A percentile compares a stretch with the other conserved stretches of the same genome.
Conservation (phyloP, 2,329 filamentous ascomycete species). For the Monosporascus sp. region DNA sequence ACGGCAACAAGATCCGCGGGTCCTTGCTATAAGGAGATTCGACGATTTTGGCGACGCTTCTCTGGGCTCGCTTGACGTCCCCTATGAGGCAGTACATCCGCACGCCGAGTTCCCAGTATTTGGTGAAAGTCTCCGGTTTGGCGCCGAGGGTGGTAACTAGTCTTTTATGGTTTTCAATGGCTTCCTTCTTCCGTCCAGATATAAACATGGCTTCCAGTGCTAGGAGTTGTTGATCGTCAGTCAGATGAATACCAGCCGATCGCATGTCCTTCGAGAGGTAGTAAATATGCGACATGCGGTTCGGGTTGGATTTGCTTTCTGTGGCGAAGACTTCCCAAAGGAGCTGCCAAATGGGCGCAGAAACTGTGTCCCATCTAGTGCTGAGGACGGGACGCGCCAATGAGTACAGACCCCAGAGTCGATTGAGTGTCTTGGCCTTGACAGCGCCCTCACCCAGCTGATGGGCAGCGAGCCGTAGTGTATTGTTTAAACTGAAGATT, state of each 20-base stretch:
- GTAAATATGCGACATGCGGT: slow-evolving; percentile 57
- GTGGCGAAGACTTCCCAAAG: slow-evolving; percentile 60
- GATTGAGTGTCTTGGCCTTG: slow-evolving; percentile 11
- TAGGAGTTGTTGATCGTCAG: slow-evolving; percentile 54
- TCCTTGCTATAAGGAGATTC: slow-evolving; percentile 39
- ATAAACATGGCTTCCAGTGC: slow-evolving; percentile 65
- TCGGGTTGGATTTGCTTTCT: slow-evolving; percentile 41
- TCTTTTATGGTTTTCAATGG: slow-evolving; percentile 59
- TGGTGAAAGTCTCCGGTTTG: slow-evolving; percentile 40
- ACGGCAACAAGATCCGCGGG: slow-evolving; percentile 55
- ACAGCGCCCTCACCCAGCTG: slow-evolving; percentile 9
- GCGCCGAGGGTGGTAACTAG: slow-evolving; percentile 48
- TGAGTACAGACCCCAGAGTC: slow-evolving; percentile 45
- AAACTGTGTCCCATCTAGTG: slow-evolving; percentile 48
- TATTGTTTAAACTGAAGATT: slow-evolving; percentile 17
- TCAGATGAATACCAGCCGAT: slow-evolving; percentile 50
- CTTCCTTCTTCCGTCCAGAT: slow-evolving; percentile 53
- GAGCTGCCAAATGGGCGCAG: slow-evolving; percentile 55
- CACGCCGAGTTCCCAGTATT: slow-evolving; percentile 61
- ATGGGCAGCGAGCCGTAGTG: slow-evolving; percentile 17
- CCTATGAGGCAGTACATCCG: slow-evolving; percentile 56
- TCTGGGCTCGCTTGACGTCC: slow-evolving; percentile 53
- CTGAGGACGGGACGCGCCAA: slow-evolving; percentile 39
- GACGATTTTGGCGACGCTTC: slow-evolving; percentile 50
- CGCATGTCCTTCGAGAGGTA: slow-evolving; percentile 62